Percentiles rank a stretch among this genome's conserved stretches.
These are phyloP conservation scores for Penicillium paradoxum DNA, from an alignment of 495 filamentous ascomycete species.

Conservation along the genomic window DNA sequence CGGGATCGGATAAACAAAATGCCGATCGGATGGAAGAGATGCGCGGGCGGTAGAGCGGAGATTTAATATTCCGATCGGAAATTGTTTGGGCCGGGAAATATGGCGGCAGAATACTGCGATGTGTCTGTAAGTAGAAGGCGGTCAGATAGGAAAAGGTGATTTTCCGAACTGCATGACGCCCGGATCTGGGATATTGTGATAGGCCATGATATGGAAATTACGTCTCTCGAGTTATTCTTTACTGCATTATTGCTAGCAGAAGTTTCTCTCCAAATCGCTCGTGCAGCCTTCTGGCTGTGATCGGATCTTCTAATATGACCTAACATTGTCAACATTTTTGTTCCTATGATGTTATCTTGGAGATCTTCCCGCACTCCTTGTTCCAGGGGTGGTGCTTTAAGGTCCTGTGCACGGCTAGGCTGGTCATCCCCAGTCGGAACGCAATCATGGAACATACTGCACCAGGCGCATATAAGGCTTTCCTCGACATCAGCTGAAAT, in stretches of 20 bases:
- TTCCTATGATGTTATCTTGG: conserved; percentile 25
- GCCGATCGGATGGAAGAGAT: background rate
- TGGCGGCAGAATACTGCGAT: background rate
- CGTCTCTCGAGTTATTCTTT: background rate
- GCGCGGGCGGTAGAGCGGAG: background rate
- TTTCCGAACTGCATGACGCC: conserved; percentile 25
- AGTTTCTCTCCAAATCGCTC: background rate
- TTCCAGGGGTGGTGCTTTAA: conserved; percentile 33
- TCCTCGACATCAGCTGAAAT: conserved; percentile 26
- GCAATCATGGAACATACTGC: conserved; percentile 13
- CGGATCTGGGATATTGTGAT: conserved; percentile 24
- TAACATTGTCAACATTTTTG: conserved; percentile 8
- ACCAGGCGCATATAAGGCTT: conserved; percentile 9
- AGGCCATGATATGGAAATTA: conserved; percentile 21
- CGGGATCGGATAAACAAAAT: background rate
- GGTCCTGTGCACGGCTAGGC: conserved; percentile 27
- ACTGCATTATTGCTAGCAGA: background rate
- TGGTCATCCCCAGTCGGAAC: conserved; percentile 15
- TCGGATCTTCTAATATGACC: conserved; percentile 19
- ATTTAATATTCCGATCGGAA: background rate
- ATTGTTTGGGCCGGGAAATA: background rate
- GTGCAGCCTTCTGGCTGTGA: conserved; percentile 14
- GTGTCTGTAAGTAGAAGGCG: conserved; percentile 15
- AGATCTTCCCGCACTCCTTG: conserved; percentile 30
- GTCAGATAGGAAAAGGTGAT: conserved; percentile 10